Evolutionary conservation across 2,329 filamentous ascomycete species (phyloP), one percentile per base, ranked within the genome.

Genomic region (Microcyclospora tardicrescens): DNA sequence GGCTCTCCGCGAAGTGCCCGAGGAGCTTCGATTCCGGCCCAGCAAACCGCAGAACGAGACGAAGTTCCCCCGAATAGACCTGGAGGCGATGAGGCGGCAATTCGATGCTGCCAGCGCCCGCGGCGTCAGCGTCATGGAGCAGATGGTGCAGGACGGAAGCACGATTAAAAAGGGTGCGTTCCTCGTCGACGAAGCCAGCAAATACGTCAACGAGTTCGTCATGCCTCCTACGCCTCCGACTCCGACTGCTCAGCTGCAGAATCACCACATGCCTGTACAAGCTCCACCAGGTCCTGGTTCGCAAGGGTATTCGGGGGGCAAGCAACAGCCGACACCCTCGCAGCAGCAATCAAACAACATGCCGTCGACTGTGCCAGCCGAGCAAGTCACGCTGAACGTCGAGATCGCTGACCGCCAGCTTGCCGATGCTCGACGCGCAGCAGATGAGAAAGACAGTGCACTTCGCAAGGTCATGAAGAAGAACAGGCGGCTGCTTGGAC

Each of bases 1-100:
- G 35, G 62, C 63, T 6, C 62, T 84, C 33, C 68, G 71, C 8
- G 46, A 46, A 12, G 44, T 53, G 38, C 54, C 55, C 3, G 50
- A 54, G 12, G 51, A 54, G 14, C 41, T 52, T 2, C 40, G 45
- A 2, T 59, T 55, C 43, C 44, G 43, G 2, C 46, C 53, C 1
- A 45, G 48, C 8, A 57, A 55, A 38, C 51, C 53, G 2, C 51
- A 54, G 35, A 55, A 54, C 37, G 53, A 58, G 5, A 49, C 48
- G 10, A 47, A 49, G 24, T 52, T 60, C 32, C 55, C 56, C 2
- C 11, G 30, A 10, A 39, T 59, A 10, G 56, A 61, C 35, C 48
- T 61, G 6, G 49, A 55, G 34, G 47, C 47, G 16, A 38, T 59
- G 34, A 49, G 43, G 31, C 47, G 48, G 2, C 42, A 51, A 9